Base-by-base conservation (phyloP, 768 basidiomycete species). In the Multifurca ochricompacta region DNA sequence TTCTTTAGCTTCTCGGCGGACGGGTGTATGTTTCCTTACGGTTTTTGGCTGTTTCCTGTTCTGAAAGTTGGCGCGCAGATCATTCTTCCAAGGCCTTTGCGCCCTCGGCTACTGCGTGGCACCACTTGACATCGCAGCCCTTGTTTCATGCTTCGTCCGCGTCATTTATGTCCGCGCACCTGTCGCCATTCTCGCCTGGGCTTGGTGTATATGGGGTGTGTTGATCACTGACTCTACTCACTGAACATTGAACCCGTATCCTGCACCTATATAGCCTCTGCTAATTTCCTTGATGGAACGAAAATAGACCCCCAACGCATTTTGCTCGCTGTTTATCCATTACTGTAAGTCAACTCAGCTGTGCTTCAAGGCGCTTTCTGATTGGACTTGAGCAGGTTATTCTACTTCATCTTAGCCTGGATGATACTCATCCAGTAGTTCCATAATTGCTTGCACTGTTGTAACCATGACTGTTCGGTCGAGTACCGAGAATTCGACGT, bases 131-230 rank as follows among this genome's bases (percentile, higher is more conserved):
- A 81, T 95, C 39, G 94, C 95, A 6, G 93, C 93, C 3, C 71
- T 97, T 28, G 77, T 96, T 41, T 79, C 91, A 1, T 85, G 84
- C 62, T 91, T 95, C 62, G 82, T 98, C 14, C 87, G 79, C 41
- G 71, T 83, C 27, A 85, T 98, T 45, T 96, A 87, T 71, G 74
- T 98, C 53, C 80, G 95, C 53, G 85, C 83, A 28, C 95, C 95
- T 9, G 69, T 98, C 28, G 86, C 92, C 41, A 67, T 95, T 25
- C 75, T 83, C 18, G 87, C 91, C 11, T 95, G 92, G 87, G 92
- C 77, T 34, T 98, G 95, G 95, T 91, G 85, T 67, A 87, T 96
- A 54, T 98, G 93, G 92, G 95, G 94, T 97, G 65, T 55, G 80
- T 68, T 23, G n/a, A 39, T 9, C 31, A 23, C 36, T 27, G 32